Base-by-base conservation (phyloP, 805 yeast species). In the Candida manassasensis region DNA sequence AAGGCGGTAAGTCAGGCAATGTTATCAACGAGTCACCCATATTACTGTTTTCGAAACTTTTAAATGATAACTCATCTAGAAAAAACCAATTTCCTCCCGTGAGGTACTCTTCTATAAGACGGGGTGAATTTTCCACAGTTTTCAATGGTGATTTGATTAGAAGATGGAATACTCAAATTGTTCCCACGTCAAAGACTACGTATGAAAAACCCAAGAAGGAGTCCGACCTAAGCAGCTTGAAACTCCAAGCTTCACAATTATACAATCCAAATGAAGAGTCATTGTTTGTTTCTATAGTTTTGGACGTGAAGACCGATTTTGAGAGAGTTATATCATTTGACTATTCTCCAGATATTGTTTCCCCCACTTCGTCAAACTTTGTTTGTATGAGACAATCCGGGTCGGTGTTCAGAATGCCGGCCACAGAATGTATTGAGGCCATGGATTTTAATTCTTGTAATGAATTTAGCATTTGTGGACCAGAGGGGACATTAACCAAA, bases 341-440 rank as follows among this genome's bases (percentile, higher is more conserved):
- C 55, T 88, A 87, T 53, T 75, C 80, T n/a, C 78, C 81, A 1
- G 77, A 74, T 38, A 40, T 59, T 3, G 37, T 50, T 4, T 62
- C 76, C 2, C 59, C 54, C n/a, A 70, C 79, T 15, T 73, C 77
- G 1, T 72, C 84, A 6, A 78, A 81, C 46, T 69, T 85, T 38
- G 77, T 89, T 19, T 88, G 97, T 56, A 82, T 89, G 83, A 68
- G 96, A 44, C 94, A 86, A 49, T 84, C 95, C 1, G 97, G 97
- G 3, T 81, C 85, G 35, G 79, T 88, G 0, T 88, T 84, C 57
- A 69, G 82, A 39, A 84, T 84, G 89, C 74, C 81, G 0, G 84
- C 81, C 0, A 59, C 67, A 1, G 90, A 84, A 51, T 73, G 83
- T 33, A 79, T 79, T 21, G 77, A 77, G 24, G 67, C 79, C 6